These are phyloP conservation scores for Dunaliella primolecta DNA, from an alignment of 139 green algal species.

Conservation along the genomic window DNA sequence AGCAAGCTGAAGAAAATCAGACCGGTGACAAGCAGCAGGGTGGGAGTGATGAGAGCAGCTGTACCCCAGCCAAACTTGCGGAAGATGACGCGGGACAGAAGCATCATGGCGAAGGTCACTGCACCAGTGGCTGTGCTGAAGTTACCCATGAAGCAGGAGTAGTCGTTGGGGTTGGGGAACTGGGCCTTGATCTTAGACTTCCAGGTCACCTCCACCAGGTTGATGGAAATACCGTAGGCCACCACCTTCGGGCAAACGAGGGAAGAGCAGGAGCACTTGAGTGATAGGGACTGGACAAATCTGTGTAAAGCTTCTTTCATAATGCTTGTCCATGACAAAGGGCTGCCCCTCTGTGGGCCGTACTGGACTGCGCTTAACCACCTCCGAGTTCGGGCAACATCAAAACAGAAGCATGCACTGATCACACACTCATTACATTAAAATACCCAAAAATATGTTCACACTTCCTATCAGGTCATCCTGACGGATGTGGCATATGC, in stretches of 20 bases:
- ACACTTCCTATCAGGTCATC: no score
- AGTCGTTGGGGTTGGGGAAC: constrained; percentile 93
- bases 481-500: no score
- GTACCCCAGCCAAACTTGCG: constrained; percentile 93
- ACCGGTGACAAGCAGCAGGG: constrained; percentile 91
- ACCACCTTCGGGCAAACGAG: constrained; percentile 65
- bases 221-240: constrained; percentile 97
- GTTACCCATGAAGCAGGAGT: constrained; percentile 67
- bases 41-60: constrained; percentile 94
- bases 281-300: no score
- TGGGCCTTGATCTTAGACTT: constrained; percentile 99
- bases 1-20: constrained; percentile 96
- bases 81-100: constrained; percentile 94
- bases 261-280: not conserved
- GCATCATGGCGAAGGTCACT: constrained; percentile 97
- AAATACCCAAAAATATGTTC: no score
- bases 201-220: constrained; percentile 99
- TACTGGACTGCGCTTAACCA: no score
- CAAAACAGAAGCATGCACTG: no score
- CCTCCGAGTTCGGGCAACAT: no score
- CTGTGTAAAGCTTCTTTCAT: no score
- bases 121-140: constrained; percentile 81
- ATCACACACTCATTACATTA: no score
- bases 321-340: not conserved
- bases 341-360: not conserved